Base-by-base conservation (phyloP, 768 basidiomycete species). In the Termitomyces sp. region DNA sequence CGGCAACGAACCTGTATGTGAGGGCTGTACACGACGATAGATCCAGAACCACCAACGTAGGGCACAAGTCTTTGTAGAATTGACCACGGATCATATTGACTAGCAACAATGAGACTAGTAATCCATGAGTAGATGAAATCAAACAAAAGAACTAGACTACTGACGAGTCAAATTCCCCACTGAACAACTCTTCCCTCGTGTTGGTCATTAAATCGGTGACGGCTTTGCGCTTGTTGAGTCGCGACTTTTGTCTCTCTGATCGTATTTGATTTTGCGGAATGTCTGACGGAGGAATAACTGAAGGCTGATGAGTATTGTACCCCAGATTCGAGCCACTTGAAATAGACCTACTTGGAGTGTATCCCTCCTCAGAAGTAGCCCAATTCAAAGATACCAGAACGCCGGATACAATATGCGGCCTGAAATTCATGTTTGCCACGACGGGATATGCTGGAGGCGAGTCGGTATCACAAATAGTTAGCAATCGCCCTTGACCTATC, bases 401-500 rank as follows among this genome's bases (percentile, higher is more conserved):
- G 5, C 79, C 70, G 18, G 78, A 74, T n/a, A 79, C 65, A 11
- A 73, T 66, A 45, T 82, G 77, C 40, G 80, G 74, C 14, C 81
- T 74, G 66, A 94, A 93, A 72, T 98, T 98, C 92, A 98, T 93
- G 58, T 87, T 77, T 3, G 77, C 74, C 67, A 94, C 70, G 22
- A 94, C 81, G 13, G 91, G 90, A 70, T 92, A 96, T 43, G 93
- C 88, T 7, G 97, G 96, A 5, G 96, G 94, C 13, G 90, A 92
- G 65, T 98, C 96, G 33, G 87, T 83, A 60, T 95, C 92, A 62
- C 88, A 91, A 60, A 99, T 85, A 1, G 89, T 85, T 60, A 98
- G 76, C 10, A 98, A 73, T 52, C 84, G 81, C 20, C 96, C 97
- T 65, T 85, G 74, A 28, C 91, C 94, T 93, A 14, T 49, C 7